Percentiles rank a stretch among this genome's conserved stretches.
These are phyloP conservation scores for Daldinia sp. DNA, from an alignment of 2,329 filamentous ascomycete species.

Conservation along the genomic window DNA sequence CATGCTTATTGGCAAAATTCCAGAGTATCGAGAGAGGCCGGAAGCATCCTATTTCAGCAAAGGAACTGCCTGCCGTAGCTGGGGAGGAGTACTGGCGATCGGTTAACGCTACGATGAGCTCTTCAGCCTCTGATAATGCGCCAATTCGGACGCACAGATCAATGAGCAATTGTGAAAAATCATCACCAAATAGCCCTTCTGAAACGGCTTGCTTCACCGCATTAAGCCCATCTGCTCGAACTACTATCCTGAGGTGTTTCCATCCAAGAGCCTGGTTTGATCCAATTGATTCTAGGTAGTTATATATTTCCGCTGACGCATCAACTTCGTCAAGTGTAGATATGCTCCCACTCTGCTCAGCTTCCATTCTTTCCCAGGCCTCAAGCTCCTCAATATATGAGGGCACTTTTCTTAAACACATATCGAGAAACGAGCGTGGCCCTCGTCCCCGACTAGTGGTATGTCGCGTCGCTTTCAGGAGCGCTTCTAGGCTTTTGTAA, in stretches of 20 bases:
- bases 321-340: constrained; percentile 54
- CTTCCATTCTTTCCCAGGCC: constrained; percentile 55
- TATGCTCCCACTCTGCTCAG: constrained; percentile 54
- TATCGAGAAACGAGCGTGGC: constrained; percentile 60
- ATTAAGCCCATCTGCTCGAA: constrained; percentile 61
- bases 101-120: constrained; percentile 55
- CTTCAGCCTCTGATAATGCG: constrained; percentile 57
- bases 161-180: constrained; percentile 57
- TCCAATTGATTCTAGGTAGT: constrained; percentile 61
- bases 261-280: constrained; percentile 56
- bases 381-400: constrained; percentile 62
- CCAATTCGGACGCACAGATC: constrained; percentile 56
- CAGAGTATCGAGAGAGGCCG: constrained; percentile 53
- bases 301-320: constrained; percentile 61
- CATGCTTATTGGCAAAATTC: constrained; percentile 51
- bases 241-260: constrained; percentile 59
- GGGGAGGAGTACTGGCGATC: constrained; percentile 54
- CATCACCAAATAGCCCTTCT: constrained; percentile 57
- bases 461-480: constrained; percentile 57
- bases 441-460: constrained; percentile 39
- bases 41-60: constrained; percentile 47
- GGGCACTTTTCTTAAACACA: constrained; percentile 63
- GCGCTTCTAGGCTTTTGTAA: constrained; percentile 58
- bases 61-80: constrained; percentile 49
- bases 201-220: constrained; percentile 58